Evolutionary conservation across 495 filamentous ascomycete genomes (phyloP).

Genomic region (Hypoxylon lienhwacheense): DNA sequence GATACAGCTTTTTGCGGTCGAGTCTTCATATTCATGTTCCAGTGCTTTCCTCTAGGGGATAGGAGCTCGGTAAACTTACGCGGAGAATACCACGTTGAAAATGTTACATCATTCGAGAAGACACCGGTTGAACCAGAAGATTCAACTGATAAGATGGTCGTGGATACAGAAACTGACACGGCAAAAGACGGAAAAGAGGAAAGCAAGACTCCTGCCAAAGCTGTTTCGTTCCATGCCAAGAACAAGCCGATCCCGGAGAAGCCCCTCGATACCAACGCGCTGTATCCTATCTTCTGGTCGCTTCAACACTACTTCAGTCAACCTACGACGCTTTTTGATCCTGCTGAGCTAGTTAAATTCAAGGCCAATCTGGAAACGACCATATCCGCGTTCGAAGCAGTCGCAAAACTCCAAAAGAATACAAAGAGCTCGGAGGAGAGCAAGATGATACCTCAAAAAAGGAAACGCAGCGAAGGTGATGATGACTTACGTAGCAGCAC

Average conservation of each 20-base stretch:
- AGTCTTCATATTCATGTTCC: slow-evolving; percentile 97
- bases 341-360: slow-evolving; percentile 71
- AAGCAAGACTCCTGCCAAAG: slow-evolving; percentile 49
- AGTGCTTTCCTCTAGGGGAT: slow-evolving; percentile 93
- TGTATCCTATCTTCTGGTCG: slow-evolving; percentile 95
- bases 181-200: slow-evolving; percentile 43
- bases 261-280: slow-evolving; percentile 62
- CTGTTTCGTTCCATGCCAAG: slow-evolving; percentile 54
- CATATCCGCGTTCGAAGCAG: slow-evolving; percentile 73
- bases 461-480: slow-evolving; percentile 60
- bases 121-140: slow-evolving; percentile 50
- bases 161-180: slow-evolving; percentile 46
- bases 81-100: slow-evolving; percentile 94
- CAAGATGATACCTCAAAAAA: slow-evolving; percentile 53
- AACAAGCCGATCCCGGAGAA: slow-evolving; percentile 44
- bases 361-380: slow-evolving; percentile 77
- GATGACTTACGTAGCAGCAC: slow-evolving; percentile 56
- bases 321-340: slow-evolving; percentile 76
- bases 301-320: slow-evolving; percentile 91
- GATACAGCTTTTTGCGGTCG: slow-evolving; percentile 96
- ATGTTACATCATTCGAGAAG: slow-evolving; percentile 84
- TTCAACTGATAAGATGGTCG: slow-evolving; percentile 65
- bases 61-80: slow-evolving; percentile 95
- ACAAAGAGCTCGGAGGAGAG: slow-evolving; percentile 38
- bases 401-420: slow-evolving; percentile 65